Base-by-base conservation (phyloP, 2,329 filamentous ascomycete species). In the Ophiostoma sp. region DNA sequence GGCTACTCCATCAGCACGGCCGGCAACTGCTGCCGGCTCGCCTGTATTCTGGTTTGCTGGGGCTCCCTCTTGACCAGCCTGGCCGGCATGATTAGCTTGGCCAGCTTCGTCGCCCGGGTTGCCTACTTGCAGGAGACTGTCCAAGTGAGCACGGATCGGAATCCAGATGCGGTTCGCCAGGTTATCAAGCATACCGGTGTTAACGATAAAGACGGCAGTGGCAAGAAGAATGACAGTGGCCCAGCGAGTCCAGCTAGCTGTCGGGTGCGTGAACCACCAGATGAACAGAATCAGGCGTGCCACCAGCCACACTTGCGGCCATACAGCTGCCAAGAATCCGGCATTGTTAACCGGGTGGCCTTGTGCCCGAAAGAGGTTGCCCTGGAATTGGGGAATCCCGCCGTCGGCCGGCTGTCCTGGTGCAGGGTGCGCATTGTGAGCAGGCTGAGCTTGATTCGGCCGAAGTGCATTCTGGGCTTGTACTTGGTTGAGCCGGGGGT, bases 241-340 rank as follows among this genome's bases (percentile, higher is more conserved):
- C 83, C 84, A 88, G 67, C 87, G 83, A 10, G 82, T 83, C 86
- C 86, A 89, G 74, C 83, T 88, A 1, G 83, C 81, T 64, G 83
- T 81, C 0, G 85, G 83, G 11, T 83, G 83, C 0, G 87, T 89
- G 72, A 90, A 89, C 78, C 88, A 87, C 86, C 86, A 90, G 15
- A 89, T 83, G 76, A 90, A 88, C 6, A 86, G 77, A 13, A 82
- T 80, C 10, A 90, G 78, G 8, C 87, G 83, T 48, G 87, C 79
- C 0, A 89, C 74, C 68, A 89, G 80, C 87, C 87, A 90, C 36
- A 90, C 76, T 68, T 89, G 84, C n/a, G 86, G 86, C 80, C 84
- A 85, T n/a, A 86, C 69, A 20, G 81, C 81, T 4, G 79, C 80
- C 67, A 83, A 72, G 23, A 80, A 78, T 2, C 75, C 78, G 1